Conservation (phyloP, 768 basidiomycete genomes). For the Termitomyces sp. region DNA sequence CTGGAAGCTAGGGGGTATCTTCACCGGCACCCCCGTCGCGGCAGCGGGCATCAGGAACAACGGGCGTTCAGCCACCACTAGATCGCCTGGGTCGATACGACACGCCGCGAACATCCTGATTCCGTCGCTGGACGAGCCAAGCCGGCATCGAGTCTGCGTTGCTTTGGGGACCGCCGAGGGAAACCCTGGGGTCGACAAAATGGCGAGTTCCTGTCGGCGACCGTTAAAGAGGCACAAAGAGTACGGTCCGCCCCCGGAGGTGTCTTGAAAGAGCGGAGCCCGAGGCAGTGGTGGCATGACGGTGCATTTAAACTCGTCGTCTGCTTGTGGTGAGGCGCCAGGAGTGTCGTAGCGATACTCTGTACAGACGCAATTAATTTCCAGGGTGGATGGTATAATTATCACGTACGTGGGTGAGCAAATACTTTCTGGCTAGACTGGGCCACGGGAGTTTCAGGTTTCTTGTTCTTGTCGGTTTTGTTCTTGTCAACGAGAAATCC, state of each 20-base stretch:
- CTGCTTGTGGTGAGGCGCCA: not conserved
- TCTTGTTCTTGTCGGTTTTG: not conserved
- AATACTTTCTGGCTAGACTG: not conserved
- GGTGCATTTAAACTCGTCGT: not conserved
- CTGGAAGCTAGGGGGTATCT: not conserved
- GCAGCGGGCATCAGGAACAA: constrained; percentile 22
- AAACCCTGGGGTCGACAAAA: constrained; percentile 4
- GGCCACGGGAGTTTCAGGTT: not conserved
- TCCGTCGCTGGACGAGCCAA: not conserved
- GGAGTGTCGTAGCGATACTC: not conserved
- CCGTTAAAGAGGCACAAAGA: not conserved
- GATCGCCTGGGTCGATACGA: not conserved
- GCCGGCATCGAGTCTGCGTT: not conserved
- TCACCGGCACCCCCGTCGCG: not conserved
- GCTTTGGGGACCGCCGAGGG: constrained; percentile 5
- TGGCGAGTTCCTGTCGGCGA: not conserved
- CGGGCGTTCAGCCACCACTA: constrained; percentile 23
- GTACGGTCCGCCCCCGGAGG: not conserved
- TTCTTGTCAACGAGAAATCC: not conserved
- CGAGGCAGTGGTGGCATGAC: not conserved
- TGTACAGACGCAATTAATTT: not conserved
- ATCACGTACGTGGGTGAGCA: not conserved
- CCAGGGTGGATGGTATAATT: not conserved
- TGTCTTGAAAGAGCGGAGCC: not conserved
- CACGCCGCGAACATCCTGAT: constrained; percentile 2